phyloP scores from a whole-genome alignment of 208 protist species.

The Leishmania tropica region DNA sequence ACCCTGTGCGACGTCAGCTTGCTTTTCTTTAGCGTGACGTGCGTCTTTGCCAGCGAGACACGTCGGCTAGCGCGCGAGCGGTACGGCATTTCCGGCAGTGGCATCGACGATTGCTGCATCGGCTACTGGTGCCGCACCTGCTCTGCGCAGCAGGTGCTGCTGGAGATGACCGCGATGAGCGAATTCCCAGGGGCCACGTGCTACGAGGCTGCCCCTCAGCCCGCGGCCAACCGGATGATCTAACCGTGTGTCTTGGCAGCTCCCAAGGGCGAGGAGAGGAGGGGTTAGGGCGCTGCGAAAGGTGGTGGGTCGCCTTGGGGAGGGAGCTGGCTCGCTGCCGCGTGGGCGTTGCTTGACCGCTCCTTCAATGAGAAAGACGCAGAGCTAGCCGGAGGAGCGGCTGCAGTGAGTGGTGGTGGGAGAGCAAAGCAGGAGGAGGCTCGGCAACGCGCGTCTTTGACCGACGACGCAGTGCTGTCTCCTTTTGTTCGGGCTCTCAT shows the following conservation, averaged over 20 bases:
- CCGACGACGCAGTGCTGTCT: not conserved
- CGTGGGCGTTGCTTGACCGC: not conserved
- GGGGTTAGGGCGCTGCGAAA: not conserved
- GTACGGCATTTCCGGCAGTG: conserved; percentile 31
- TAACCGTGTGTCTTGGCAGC: not conserved
- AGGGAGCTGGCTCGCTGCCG: not conserved
- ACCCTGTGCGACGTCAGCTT: conserved; percentile 1
- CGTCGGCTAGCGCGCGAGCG: conserved; percentile 28
- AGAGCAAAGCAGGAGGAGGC: not conserved
- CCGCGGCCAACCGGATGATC: conserved; percentile 35
- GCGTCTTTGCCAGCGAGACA: conserved; percentile 19
- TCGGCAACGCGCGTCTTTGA: not conserved
- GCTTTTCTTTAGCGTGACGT: conserved; percentile 13
- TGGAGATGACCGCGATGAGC: conserved; percentile 64
- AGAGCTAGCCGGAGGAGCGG: not conserved
- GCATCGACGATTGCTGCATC: conserved; percentile 27
- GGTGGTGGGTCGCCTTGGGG: not conserved
- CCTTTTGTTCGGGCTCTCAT: not conserved
- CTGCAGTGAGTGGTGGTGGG: not conserved
- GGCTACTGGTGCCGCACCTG: conserved; percentile 45
- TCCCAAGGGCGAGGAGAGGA: not conserved
- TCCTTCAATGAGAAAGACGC: not conserved
- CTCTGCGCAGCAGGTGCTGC: conserved; percentile 51
- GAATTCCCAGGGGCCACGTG: conserved; percentile 64
- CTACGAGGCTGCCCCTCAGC: conserved; percentile 32